Evolutionary conservation across 1,139 yeast genomes (phyloP), one percentile per base, ranked within the genome.

Genomic region (Chernovozyma aurita): DNA sequence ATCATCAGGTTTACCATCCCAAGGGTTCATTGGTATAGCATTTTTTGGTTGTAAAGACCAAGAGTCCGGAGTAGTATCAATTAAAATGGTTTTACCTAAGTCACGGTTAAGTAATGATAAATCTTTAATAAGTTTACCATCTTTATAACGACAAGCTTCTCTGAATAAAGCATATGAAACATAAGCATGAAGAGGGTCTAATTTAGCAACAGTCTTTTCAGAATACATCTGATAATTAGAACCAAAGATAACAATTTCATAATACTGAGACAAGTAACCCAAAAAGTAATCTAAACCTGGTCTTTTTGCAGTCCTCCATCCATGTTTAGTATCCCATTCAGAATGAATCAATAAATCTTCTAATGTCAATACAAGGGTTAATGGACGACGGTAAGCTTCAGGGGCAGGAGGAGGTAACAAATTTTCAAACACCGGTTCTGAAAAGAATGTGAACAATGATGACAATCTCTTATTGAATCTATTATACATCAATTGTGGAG

Each of bases 231-330:
- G 85, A 53, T 85, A 84, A 59, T 86, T 85, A 42, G 88, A 79
- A 25, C 94, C 78, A 58, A 92, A 92, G 36, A 94, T 67, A 39
- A 94, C 97, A 55, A 92, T 83, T 65, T 92, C 99, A 63, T 92
- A 92, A 67, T 88, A 90, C 63, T 87, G 96, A 5, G 96, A 85
- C 52, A 92, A 72, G 63, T 92, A 92, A 26, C 95, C 95, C 59
- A 92, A 70, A 67, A 92, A 92, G 70, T 94, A 94, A 63, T 94
- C 98, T 44, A 87, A 80, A 42, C 98, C 99, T 30, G 98, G 98
- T 68, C 99, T 85, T 72, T 94, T 94, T 31, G 95, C 97, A 16
- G 97, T 92, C 67, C 95, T 81, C 99, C 99, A 92, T 37, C 98
- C 98, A 56, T 81, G 75, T 60, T 86, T 80, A 48, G 88, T 80